Conservation (phyloP, 257 asterid genomes). For the Galeopsis tetrahit region DNA sequence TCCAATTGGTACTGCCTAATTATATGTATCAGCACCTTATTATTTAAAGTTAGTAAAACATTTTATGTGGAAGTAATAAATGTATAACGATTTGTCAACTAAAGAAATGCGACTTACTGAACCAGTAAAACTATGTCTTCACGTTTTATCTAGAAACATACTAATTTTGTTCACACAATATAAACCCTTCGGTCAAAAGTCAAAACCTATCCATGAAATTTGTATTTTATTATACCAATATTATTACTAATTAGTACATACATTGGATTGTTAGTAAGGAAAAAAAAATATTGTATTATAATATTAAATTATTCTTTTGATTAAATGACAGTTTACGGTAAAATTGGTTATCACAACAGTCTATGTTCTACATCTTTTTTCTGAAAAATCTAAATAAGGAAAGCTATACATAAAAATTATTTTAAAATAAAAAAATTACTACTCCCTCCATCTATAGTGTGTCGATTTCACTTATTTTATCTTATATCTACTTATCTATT, state of each 20-base stretch:
- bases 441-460: too few relatives aligned
- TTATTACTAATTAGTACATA: background rate
- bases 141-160: conserved; percentile 31
- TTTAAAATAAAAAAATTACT: too few relatives aligned
- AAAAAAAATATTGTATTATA: too few relatives aligned
- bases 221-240: background rate
- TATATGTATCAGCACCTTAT: background rate
- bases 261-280: too few relatives aligned
- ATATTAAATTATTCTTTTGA: too few relatives aligned
- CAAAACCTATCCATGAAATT: background rate
- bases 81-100: conserved; percentile 29
- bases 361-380: too few relatives aligned
- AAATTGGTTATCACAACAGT: too few relatives aligned
- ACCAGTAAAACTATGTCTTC: conserved; percentile 24
- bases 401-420: too few relatives aligned
- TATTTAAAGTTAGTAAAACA: conserved; percentile 21
- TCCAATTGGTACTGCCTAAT: background rate
- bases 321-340: too few relatives aligned
- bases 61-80: background rate
- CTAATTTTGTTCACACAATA: conserved; percentile 12
- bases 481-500: too few relatives aligned
- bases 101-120: background rate
- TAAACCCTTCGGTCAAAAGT: conserved; percentile 9
- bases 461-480: too few relatives aligned
- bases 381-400: too few relatives aligned